Evolutionary conservation across 2,329 filamentous ascomycete genomes (phyloP), one percentile per base, ranked within the genome.

Genomic region (Phialocephala subalpina): DNA sequence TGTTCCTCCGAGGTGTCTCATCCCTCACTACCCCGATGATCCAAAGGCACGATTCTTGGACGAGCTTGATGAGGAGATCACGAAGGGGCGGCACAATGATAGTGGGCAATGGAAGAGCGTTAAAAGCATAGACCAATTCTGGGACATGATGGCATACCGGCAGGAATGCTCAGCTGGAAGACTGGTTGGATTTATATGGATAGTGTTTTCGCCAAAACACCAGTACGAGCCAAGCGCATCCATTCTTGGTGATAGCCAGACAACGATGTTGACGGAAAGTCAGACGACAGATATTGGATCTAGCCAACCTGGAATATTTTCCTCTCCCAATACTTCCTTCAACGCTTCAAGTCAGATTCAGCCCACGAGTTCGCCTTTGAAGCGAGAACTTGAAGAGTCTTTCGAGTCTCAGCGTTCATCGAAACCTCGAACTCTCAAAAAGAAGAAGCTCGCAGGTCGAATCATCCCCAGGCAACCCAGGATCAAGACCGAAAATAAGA

Each of bases 61-160:
- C 66, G 95, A 98, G 75, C 82, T 99, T 3, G 95, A 99, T 73
- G 92, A 95, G 36, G 93, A 97, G 75, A 84, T 92, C 0, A 84
- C 87, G 0, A 87, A 87, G 35, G 82, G 86, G 1, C 80, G 80
- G 62, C 80, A 85, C 70, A 86, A 87, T 70, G 84, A 82, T 29
- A 80, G 82, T 2, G 92, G 92, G 0, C 84, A 87, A 64, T 99
- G 96, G 96, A 92, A 89, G 76, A 94, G 91, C 66, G 89, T 97
- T 27, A 90, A 86, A 76, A 92, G 89, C 0, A 81, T 99, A 47
- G 92, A 94, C n/a, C 90, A 94, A 72, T 99, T 99, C 75, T 99
- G 96, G 96, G 96, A 99, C 68, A 92, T 97, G 86, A 98, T 99
- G 95, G 91, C 94, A 0, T 98, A 92, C 76, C 86, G 96, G 64